Evolutionary conservation across 495 filamentous ascomycete species (phyloP), one percentile per base, ranked within the genome.

Genomic region (Lophiostoma macrostomum): DNA sequence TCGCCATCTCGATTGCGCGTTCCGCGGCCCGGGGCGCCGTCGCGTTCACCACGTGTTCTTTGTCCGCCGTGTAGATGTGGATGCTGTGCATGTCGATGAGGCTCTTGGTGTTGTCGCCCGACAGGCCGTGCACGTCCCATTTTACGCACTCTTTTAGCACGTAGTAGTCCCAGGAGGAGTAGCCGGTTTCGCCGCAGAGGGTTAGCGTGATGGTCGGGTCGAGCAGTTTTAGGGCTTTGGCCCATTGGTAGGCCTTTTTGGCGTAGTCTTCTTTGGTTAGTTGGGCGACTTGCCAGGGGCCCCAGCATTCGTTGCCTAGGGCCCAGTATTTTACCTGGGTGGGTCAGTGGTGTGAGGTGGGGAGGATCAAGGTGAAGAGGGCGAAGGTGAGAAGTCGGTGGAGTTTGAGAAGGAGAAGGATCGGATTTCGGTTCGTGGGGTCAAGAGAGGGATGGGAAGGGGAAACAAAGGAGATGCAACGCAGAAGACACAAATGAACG

Each of bases 251-350:
- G 0, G 86, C 87, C 62, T 82, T 85, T 67, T 85, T 81, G 19
- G 87, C 79, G 62, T 91, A 91, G 64, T 81, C 83, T 60, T 85
- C 80, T 60, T 83, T 81, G 23, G 83, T 88, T 72, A 82, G 79
- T 68, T 89, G 83, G 28, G 19, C 63, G 75, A 91, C 80, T 66
- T 89, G 85, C 86, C 86, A 90, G n/a, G 85, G 80, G 14, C 87
- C 86, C 77, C 80, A 89, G 34, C 74, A 71, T 65, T 91, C 86
- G 66, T 91, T 91, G 7, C 87, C 87, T 14, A 82, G 72, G 24
- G 78, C 78, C 79, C 79, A 82, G 69, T 82, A 82, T 67, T 80
- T 82, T 36, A 82, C 78, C 73, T 78, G 37, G 16, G 14, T 13
- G 4, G 7, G 25, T 44, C 14, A 48, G 32, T 20, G 31, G 7